phyloP scores from a whole-genome alignment of 164 flowering plant genomes.

The Pachysandra terminalis region DNA sequence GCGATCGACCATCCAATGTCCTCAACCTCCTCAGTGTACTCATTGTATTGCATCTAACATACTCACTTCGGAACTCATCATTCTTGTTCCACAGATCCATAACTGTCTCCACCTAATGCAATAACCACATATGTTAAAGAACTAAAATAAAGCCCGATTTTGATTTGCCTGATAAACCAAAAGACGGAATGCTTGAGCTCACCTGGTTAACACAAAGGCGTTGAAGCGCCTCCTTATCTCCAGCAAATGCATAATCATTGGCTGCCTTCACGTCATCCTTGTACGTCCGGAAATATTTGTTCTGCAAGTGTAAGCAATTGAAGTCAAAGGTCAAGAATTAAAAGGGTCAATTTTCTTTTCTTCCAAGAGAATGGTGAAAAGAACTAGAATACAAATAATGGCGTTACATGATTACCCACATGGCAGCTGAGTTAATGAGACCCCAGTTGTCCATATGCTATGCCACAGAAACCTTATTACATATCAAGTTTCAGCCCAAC shows the following conservation, averaged over 20 bases:
- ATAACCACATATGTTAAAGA: conserved; percentile 19
- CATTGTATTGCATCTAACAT: conserved; percentile 51
- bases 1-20: conserved; percentile 78
- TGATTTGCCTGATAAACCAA: conserved; percentile 2
- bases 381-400: too few species aligned
- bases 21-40: conserved; percentile 70
- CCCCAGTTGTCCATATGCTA: too few species aligned
- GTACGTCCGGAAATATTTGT: conserved; percentile 50
- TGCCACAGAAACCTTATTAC: too few species aligned
- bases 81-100: conserved; percentile 70
- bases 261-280: conserved; percentile 50
- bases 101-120: conserved; percentile 53
- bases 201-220: conserved; percentile 60
- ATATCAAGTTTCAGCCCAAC: too few species aligned
- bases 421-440: too few species aligned
- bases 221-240: conserved; percentile 55
- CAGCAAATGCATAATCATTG: conserved; percentile 32
- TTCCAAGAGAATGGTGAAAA: too few species aligned
- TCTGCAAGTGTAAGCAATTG: conserved; percentile 40
- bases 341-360: not conserved
- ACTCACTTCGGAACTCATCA: conserved; percentile 69
- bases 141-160: not conserved
- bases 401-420: too few species aligned
- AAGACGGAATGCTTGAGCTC: conserved; percentile 3
- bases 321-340: not conserved